phyloP scores from a whole-genome alignment of 2,329 filamentous ascomycete genomes.

The Endoconidiophora laricicola region DNA sequence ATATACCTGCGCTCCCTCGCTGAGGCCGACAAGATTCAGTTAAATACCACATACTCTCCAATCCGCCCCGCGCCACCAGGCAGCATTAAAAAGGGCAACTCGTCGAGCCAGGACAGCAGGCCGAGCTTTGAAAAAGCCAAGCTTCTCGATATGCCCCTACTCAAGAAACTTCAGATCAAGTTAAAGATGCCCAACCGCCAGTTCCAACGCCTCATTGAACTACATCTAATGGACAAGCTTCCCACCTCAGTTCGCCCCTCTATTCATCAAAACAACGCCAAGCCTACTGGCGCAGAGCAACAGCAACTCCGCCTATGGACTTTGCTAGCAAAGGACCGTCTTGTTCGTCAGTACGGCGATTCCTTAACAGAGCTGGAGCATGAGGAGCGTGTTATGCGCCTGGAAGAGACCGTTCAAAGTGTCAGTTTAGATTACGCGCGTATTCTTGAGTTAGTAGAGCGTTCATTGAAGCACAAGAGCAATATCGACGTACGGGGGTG shows the following conservation, averaged over 20 bases:
- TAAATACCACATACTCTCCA: constrained; percentile 36
- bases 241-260: constrained; percentile 38
- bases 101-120: not conserved
- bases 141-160: constrained; percentile 27
- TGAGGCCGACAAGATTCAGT: constrained; percentile 37
- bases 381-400: constrained; percentile 51
- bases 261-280: constrained; percentile 24
- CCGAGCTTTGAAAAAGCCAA: constrained; percentile 10
- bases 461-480: constrained; percentile 14
- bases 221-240: constrained; percentile 51
- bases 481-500: not conserved
- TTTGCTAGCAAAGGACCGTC: constrained; percentile 56
- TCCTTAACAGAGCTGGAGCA: constrained; percentile 51
- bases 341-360: constrained; percentile 62
- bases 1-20: constrained; percentile 42
- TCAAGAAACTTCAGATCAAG: constrained; percentile 40
- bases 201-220: constrained; percentile 57
- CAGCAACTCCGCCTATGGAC: constrained; percentile 53
- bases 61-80: constrained; percentile 26
- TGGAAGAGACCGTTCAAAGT: constrained; percentile 49
- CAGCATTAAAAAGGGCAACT: constrained; percentile 7
- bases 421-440: constrained; percentile 60
- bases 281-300: constrained; percentile 23
- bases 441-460: constrained; percentile 35
- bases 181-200: constrained; percentile 64